A percentile compares a stretch with the other conserved stretches of the same genome.
Conservation (phyloP, 192 early-diverging fungal species). For the Linnemannia exigua region DNA sequence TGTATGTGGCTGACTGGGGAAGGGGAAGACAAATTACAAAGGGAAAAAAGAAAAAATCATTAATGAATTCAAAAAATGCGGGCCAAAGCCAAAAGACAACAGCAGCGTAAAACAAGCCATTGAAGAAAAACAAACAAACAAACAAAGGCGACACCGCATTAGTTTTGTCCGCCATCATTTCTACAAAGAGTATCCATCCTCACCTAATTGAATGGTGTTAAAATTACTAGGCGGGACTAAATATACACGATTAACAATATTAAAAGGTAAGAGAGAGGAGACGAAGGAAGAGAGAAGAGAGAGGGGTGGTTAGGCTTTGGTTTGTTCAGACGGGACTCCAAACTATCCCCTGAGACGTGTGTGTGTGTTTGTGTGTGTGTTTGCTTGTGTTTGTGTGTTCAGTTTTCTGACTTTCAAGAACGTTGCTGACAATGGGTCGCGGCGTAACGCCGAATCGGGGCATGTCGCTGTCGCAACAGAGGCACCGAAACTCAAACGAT, state of each 20-base stretch:
- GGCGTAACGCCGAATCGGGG: background rate
- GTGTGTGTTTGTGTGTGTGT: too few relatives aligned
- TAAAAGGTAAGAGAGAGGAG: background rate
- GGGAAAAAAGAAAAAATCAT: background rate
- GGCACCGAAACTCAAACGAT: background rate
- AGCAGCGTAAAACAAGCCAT: background rate
- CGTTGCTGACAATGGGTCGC: background rate
- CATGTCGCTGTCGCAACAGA: background rate
- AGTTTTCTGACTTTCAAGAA: conserved; percentile 4
- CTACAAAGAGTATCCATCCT: background rate
- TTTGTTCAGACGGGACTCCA: background rate
- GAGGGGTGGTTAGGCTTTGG: background rate
- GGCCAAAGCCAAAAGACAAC: background rate
- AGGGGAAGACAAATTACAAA: too few relatives aligned
- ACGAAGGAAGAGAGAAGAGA: background rate
- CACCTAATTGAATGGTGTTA: conserved; percentile 5
- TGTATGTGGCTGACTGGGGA: conserved; percentile 9
- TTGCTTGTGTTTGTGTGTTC: too few relatives aligned
- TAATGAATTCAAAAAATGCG: background rate
- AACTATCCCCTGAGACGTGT: background rate
- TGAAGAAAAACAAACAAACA: background rate
- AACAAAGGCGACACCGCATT: background rate
- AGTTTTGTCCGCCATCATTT: conserved; percentile 4
- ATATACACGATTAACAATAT: background rate
- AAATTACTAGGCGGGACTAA: conserved; percentile 7